Conservation (phyloP, 2,329 filamentous ascomycete species). For the Erysiphe pulchra region DNA sequence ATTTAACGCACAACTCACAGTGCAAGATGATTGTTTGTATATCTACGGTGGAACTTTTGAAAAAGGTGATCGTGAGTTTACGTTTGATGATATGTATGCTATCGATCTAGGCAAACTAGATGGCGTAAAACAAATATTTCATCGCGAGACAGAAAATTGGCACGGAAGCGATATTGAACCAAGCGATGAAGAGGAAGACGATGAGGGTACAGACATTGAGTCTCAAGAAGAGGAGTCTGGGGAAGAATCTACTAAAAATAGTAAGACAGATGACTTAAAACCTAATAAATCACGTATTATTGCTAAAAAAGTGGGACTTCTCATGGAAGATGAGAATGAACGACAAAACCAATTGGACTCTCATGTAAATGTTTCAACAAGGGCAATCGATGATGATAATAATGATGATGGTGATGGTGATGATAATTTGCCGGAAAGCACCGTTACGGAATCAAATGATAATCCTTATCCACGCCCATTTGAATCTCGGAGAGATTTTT, state of each 20-base stretch:
- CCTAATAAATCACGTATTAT: too few relatives aligned
- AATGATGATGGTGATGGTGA: too few relatives aligned
- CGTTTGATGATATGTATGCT: conserved; percentile 83
- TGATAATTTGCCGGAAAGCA: too few relatives aligned
- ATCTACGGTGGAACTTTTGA: conserved; percentile 92
- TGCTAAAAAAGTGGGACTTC: conserved; percentile 12
- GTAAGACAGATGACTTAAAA: conserved; percentile 1
- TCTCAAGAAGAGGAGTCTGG: conserved; percentile 18
- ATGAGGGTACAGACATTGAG: conserved; percentile 22
- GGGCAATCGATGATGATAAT: conserved; percentile 13
- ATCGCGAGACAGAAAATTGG: conserved; percentile 68
- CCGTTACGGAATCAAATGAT: too few relatives aligned
- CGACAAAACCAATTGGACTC: conserved; percentile 31
- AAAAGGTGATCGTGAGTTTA: conserved; percentile 82
- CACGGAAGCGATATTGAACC: conserved; percentile 39
- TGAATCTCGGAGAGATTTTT: conserved; percentile 78
- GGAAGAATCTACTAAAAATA: conserved; percentile 19
- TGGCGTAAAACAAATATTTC: conserved; percentile 79
- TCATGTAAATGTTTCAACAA: conserved; percentile 16
- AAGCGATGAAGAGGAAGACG: conserved; percentile 22
- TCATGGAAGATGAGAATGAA: conserved; percentile 15
- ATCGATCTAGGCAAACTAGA: conserved; percentile 89
- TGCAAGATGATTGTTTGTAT: conserved; percentile 80
- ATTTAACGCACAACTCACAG: conserved; percentile 75
- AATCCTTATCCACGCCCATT: conserved; percentile 23